Evolutionary conservation across 768 basidiomycete genomes (phyloP).

Genomic region (Mycena vulgaris): DNA sequence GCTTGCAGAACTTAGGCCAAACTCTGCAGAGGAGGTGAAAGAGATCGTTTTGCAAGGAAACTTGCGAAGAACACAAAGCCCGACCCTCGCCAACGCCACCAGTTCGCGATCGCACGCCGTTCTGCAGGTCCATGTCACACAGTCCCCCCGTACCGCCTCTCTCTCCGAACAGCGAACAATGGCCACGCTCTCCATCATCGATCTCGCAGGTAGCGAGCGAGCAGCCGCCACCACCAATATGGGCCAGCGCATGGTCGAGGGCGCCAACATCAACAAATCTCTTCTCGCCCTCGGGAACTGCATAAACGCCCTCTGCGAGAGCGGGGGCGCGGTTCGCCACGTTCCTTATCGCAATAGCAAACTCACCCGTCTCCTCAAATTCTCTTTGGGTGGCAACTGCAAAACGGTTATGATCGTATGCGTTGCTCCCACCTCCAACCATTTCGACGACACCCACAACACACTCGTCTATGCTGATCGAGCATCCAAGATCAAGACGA

Average conservation of each 20-base stretch:
- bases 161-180: slow-evolving; percentile 87
- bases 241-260: slow-evolving; percentile 98
- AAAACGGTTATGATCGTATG: slow-evolving; percentile 99
- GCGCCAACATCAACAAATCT: slow-evolving; percentile 99
- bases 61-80: slow-evolving; percentile 89
- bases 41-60: slow-evolving; percentile 94
- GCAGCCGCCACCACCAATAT: slow-evolving; percentile 97
- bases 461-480: slow-evolving; percentile 98
- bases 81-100: slow-evolving; percentile 96
- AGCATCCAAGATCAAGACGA: slow-evolving; percentile 98
- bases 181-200: slow-evolving; percentile 97
- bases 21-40: slow-evolving; percentile 93
- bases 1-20: slow-evolving; percentile 86
- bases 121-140: slow-evolving; percentile 93
- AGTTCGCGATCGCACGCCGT: slow-evolving; percentile 99
- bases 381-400: slow-evolving; percentile 98
- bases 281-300: slow-evolving; percentile 97
- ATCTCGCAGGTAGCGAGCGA: slow-evolving; percentile 96
- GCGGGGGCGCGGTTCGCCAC: slow-evolving; percentile 89
- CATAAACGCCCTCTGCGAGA: slow-evolving; percentile 98
- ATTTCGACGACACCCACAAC: slow-evolving; percentile 99
- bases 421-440: slow-evolving; percentile 92
- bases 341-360: slow-evolving; percentile 99
- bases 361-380: slow-evolving; percentile 96
- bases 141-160: slow-evolving; percentile 88